These are phyloP conservation scores for Cordyceps militaris DNA, from an alignment of 2,329 filamentous ascomycete genomes.

Conservation along the genomic window DNA sequence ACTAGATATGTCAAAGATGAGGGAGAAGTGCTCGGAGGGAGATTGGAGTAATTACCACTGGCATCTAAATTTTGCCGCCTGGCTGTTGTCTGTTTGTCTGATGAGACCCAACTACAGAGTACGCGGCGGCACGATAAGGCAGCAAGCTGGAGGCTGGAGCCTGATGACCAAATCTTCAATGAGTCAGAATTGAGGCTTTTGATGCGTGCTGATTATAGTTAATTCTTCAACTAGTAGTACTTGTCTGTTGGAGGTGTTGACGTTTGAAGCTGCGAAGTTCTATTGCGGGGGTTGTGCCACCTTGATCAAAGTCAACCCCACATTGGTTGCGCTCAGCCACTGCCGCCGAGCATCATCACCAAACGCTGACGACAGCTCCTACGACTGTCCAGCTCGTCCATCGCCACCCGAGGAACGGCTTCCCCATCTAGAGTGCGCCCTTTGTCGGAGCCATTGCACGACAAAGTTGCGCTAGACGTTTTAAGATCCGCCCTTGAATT, in stretches of 20 bases:
- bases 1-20: background rate
- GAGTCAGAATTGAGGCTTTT: too few relatives aligned
- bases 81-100: too few relatives aligned
- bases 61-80: background rate
- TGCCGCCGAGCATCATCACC: background rate
- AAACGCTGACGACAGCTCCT: slow-evolving; percentile 16
- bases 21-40: too few relatives aligned
- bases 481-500: background rate
- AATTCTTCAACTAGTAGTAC: too few relatives aligned
- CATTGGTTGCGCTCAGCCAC: slow-evolving; percentile 13
- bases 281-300: background rate
- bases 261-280: background rate
- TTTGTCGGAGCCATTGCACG: background rate
- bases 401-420: background rate
- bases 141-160: background rate
- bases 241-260: background rate
- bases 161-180: too few relatives aligned
- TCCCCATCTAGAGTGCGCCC: background rate
- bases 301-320: background rate
- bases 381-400: slow-evolving; percentile 6
- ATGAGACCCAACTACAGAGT: background rate
- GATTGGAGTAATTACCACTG: background rate
- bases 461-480: background rate
- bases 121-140: background rate
- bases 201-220: too few relatives aligned